Evolutionary conservation across 2,329 filamentous ascomycete genomes (phyloP).

Genomic region (Aureobasidium pullulans): DNA sequence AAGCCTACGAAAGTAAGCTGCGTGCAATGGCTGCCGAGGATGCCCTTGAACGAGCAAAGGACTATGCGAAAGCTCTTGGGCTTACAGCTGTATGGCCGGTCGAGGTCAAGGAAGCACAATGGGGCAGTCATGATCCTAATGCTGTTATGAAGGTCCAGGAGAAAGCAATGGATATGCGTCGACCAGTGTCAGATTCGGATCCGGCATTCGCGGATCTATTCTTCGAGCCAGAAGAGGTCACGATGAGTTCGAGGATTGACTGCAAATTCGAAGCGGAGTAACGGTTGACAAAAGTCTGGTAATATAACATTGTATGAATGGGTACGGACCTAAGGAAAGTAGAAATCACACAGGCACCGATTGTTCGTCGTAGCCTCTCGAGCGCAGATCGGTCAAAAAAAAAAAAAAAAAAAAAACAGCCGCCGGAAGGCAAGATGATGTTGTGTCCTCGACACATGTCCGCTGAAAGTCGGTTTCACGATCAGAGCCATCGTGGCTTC

Average conservation of each 20-base stretch:
- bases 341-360: no score
- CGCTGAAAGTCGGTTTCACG: no score
- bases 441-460: not conserved
- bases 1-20: not conserved
- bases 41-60: conserved; percentile 3
- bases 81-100: not conserved
- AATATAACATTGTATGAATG: no score
- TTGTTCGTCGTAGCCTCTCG: no score
- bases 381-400: no score
- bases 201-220: conserved; percentile 1
- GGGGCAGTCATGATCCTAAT: not conserved
- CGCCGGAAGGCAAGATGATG: not conserved
- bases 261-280: conserved; percentile 4
- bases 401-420: no score
- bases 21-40: not conserved
- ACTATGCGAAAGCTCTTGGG: conserved; percentile 3
- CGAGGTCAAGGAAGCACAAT: not conserved
- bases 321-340: no score
- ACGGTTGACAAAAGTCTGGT: no score
- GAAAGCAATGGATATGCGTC: not conserved
- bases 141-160: not conserved
- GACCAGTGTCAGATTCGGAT: not conserved
- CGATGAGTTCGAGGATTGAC: not conserved
- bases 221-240: conserved; percentile 5
- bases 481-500: no score